Evolutionary conservation across 1,139 yeast species (phyloP).

Genomic region (Geotrichum bryndzae): DNA sequence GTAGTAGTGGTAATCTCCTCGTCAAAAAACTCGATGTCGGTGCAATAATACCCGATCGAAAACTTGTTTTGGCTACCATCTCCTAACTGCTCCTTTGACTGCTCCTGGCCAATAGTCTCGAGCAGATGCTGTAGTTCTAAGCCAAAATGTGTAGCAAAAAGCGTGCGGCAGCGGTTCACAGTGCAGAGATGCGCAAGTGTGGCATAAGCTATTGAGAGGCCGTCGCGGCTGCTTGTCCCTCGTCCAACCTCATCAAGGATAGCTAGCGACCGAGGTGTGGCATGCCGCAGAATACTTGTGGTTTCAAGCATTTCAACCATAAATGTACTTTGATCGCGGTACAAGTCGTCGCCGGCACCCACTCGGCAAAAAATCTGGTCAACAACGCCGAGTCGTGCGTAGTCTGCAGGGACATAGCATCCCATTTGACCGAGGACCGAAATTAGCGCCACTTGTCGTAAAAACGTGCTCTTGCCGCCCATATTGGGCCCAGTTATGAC

Average conservation of each 20-base stretch:
- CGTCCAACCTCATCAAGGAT: constrained; percentile 95
- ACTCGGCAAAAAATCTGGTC: constrained; percentile 81
- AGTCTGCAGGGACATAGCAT: constrained; percentile 73
- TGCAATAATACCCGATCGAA: constrained; percentile 45
- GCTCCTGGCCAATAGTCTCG: constrained; percentile 27
- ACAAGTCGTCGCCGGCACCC: constrained; percentile 89
- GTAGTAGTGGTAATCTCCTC: constrained; percentile 14
- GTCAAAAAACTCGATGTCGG: constrained; percentile 39
- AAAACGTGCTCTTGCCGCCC: constrained; percentile 94
- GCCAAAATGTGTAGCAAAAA: constrained; percentile 95
- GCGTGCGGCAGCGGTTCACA: constrained; percentile 60
- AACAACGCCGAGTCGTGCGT: constrained; percentile 69
- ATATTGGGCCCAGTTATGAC: constrained; percentile 92
- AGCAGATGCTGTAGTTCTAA: constrained; percentile 50
- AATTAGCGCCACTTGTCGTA: constrained; percentile 82
- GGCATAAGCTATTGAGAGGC: constrained; percentile 85
- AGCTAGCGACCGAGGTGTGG: constrained; percentile 73
- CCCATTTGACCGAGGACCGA: constrained; percentile 90
- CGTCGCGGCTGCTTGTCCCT: constrained; percentile 88
- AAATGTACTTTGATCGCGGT: constrained; percentile 81
- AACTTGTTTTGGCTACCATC: neutral
- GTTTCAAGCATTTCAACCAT: constrained; percentile 99
- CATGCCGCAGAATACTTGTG: constrained; percentile 66
- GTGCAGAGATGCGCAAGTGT: constrained; percentile 54
- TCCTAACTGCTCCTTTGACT: neutral